These are phyloP conservation scores for Adansonia gregorii DNA, from an alignment of 441 rosid genomes.

Conservation along the genomic window DNA sequence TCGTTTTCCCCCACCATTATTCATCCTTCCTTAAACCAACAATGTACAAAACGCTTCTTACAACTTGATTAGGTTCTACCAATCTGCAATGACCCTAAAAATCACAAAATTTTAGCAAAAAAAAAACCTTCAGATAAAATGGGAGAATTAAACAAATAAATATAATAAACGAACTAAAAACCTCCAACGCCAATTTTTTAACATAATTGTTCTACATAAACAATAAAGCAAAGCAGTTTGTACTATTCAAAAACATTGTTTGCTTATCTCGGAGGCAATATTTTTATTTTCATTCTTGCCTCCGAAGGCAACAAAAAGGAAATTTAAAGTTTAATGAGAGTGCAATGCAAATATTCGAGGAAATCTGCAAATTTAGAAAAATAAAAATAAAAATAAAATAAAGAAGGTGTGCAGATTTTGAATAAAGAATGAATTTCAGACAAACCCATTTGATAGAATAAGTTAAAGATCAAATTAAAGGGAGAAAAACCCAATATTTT, in stretches of 20 bases:
- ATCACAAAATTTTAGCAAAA: not conserved
- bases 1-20: conserved; percentile 47
- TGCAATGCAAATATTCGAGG: not conserved
- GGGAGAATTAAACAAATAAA: not conserved
- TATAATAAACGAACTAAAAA: not conserved
- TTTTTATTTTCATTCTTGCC: not conserved
- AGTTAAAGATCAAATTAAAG: not conserved
- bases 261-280: not conserved
- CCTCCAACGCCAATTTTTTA: not conserved
- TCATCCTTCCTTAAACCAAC: conserved; percentile 35
- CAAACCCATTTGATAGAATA: not conserved
- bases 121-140: not conserved
- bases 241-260: not conserved
- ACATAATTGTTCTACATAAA: conserved; percentile 10
- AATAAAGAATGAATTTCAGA: not conserved
- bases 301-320: not conserved
- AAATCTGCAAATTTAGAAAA: not conserved
- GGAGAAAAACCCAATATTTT: not conserved
- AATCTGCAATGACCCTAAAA: not conserved
- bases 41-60: not conserved
- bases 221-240: not conserved
- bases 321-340: not conserved
- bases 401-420: not conserved
- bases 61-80: not conserved
- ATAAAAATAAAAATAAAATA: not conserved